phyloP scores from a whole-genome alignment of 2,329 filamentous ascomycete genomes.

The Domatiomyces catenatus region DNA sequence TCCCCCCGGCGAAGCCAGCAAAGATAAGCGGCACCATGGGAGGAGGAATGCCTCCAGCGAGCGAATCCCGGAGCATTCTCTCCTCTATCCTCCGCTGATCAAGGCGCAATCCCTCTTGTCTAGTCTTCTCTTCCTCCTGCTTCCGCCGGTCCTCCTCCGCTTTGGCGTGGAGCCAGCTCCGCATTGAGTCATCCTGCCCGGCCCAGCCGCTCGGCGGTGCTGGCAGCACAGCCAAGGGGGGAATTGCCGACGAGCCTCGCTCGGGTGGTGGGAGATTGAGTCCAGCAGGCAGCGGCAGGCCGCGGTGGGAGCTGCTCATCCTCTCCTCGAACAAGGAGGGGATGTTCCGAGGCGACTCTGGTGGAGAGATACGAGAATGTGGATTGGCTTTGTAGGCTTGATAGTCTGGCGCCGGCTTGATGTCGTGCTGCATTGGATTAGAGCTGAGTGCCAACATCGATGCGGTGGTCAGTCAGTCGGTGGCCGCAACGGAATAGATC shows the following conservation, averaged over 20 bases:
- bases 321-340: conserved; percentile 18
- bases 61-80: conserved; percentile 53
- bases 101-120: conserved; percentile 48
- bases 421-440: conserved; percentile 29
- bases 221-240: conserved; percentile 42
- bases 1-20: conserved; percentile 52
- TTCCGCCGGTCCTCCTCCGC: conserved; percentile 57
- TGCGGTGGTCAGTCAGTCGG: conserved; percentile 9
- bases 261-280: conserved; percentile 16
- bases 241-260: conserved; percentile 11
- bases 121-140: conserved; percentile 58
- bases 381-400: conserved; percentile 25
- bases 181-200: conserved; percentile 54
- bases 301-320: conserved; percentile 57
- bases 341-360: conserved; percentile 21
- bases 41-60: conserved; percentile 56
- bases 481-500: not conserved
- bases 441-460: conserved; percentile 37
- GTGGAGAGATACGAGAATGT: conserved; percentile 28
- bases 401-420: conserved; percentile 36
- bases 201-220: conserved; percentile 51
- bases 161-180: conserved; percentile 54
- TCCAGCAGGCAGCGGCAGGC: conserved; percentile 48
- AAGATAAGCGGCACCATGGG: conserved; percentile 62
- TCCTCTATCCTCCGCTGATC: conserved; percentile 61